phyloP scores from a whole-genome alignment of 805 yeast genomes.

The Pichia paraexigua region DNA sequence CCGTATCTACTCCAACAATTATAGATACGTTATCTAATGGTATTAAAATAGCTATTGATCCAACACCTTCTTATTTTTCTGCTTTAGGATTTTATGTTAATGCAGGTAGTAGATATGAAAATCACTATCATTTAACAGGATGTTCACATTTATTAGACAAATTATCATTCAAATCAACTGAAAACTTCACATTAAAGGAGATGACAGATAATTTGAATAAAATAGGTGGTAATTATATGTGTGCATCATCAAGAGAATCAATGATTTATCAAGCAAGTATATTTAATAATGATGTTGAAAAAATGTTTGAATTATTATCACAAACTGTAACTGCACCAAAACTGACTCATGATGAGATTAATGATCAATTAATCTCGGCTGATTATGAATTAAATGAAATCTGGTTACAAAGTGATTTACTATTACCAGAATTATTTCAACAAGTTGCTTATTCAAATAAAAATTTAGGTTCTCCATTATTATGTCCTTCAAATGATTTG shows the following conservation, averaged over 20 bases:
- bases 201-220: conserved; percentile 71
- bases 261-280: conserved; percentile 92
- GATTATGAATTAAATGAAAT: conserved; percentile 79
- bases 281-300: conserved; percentile 74
- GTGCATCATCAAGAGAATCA: conserved; percentile 86
- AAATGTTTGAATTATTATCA: conserved; percentile 66
- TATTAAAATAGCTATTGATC: conserved; percentile 72
- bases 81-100: conserved; percentile 84
- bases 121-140: conserved; percentile 48
- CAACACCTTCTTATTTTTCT: conserved; percentile 83
- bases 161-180: conserved; percentile 72
- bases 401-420: conserved; percentile 72
- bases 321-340: conserved; percentile 73
- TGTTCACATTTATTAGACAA: conserved; percentile 79
- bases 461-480: conserved; percentile 79
- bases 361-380: conserved; percentile 65
- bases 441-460: conserved; percentile 65
- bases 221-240: conserved; percentile 90
- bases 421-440: conserved; percentile 86
- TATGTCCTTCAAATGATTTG: conserved; percentile 69
- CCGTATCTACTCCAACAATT: conserved; percentile 12
- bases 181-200: conserved; percentile 47
- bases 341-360: conserved; percentile 60
- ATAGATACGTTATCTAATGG: conserved; percentile 58
- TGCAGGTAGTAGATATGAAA: conserved; percentile 86